Conservation (phyloP, 768 basidiomycete genomes). For the Tylopilus sp. region DNA sequence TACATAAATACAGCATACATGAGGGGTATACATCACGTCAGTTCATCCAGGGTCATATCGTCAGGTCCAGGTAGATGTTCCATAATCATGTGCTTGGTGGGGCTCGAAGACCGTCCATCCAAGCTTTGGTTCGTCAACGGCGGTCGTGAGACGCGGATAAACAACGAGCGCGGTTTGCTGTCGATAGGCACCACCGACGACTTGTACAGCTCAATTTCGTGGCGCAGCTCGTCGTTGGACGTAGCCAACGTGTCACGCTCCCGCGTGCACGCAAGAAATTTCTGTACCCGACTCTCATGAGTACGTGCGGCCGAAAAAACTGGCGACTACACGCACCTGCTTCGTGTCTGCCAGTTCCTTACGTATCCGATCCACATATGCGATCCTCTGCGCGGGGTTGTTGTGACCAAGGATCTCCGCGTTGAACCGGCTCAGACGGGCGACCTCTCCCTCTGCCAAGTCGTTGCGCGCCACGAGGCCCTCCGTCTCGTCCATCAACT, state of each 20-base stretch:
- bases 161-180: conserved; percentile 50
- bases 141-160: conserved; percentile 43
- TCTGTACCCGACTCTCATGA: conserved; percentile 32
- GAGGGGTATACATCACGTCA: conserved; percentile 24
- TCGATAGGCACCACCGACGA: conserved; percentile 49
- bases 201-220: conserved; percentile 60
- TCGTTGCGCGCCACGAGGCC: conserved; percentile 66
- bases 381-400: conserved; percentile 82
- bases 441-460: conserved; percentile 77
- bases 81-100: conserved; percentile 17
- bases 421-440: conserved; percentile 74
- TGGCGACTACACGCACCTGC: conserved; percentile 50
- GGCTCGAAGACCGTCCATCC: conserved; percentile 23
- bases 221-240: conserved; percentile 44
- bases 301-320: neutral
- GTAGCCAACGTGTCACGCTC: conserved; percentile 47
- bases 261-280: conserved; percentile 43
- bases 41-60: conserved; percentile 53
- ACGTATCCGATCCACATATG: conserved; percentile 83
- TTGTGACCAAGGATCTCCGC: conserved; percentile 81
- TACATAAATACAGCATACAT: conserved; percentile 14
- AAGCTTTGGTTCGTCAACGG: conserved; percentile 45
- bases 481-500: conserved; percentile 59
- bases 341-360: conserved; percentile 77
- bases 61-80: conserved; percentile 38